Base-by-base conservation (phyloP, 2,329 filamentous ascomycete species). In the Ascocoryne sarcoides region DNA sequence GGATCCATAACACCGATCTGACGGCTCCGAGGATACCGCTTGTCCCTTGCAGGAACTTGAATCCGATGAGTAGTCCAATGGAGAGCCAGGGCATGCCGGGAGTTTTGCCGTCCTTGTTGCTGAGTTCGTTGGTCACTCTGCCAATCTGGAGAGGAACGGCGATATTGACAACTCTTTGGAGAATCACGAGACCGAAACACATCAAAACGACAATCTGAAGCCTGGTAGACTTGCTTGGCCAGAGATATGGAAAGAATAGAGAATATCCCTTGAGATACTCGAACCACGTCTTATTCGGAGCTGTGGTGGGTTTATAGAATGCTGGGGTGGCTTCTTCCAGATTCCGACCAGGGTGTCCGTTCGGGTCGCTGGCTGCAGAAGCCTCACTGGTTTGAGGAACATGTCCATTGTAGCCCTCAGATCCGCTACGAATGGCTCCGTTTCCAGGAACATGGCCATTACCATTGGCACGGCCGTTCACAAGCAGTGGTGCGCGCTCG, bases 211-310 rank as follows among this genome's bases (percentile, higher is more conserved):
- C 73, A 17, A 87, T 50, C 65, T 95, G 82, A 40, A 98, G 69
- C 48, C 70, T 73, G 28, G 71, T 65, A 37, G 86, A 80, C 57
- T 90, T 90, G 55, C 80, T 83, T 1, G 92, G 92, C 92, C 92
- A 98, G 43, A 96, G 76, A 59, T 96, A 98, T 0, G 89, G 90
- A 60, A 96, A 93, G 64, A 98, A 95, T 37, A 95, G 70, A 10
- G 82, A 84, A 62, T 96, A 98, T 33, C 90, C 88, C 48, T 82
- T 80, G 45, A 95, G 68, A 61, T 98, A 98, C 59, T 96, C 89
- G 79, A 84, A 94, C 92, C 92, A 98, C 38, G 81, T 92, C 51
- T 84, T 87, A 52, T 84, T 84, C 2, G 87, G 89, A 7, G 87
- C 75, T 49, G 86, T 90, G 28, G 83, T 82, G 2, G 89, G 89